Evolutionary conservation across 2,329 filamentous ascomycete genomes (phyloP).

Genomic region (Cladosporium sp.): DNA sequence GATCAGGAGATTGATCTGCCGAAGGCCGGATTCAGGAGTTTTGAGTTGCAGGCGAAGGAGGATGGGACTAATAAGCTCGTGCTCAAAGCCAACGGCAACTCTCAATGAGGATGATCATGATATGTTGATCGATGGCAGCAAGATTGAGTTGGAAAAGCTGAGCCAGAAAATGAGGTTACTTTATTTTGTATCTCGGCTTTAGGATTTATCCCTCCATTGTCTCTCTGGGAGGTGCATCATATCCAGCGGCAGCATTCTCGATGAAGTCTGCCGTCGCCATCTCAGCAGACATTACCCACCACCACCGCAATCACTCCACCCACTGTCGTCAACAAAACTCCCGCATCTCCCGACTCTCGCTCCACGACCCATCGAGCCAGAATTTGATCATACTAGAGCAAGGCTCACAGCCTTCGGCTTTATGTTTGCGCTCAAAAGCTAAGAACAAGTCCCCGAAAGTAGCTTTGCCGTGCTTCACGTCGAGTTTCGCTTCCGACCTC

Average conservation of each 20-base stretch:
- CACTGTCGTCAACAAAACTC: background rate
- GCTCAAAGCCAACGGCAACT: too few relatives aligned
- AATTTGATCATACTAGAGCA: constrained; percentile 1
- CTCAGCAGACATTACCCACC: background rate
- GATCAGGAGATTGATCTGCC: background rate
- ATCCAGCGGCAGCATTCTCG: too few relatives aligned
- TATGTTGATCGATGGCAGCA: too few relatives aligned
- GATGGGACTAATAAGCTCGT: too few relatives aligned
- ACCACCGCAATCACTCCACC: background rate
- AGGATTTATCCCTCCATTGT: too few relatives aligned
- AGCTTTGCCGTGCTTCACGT: background rate
- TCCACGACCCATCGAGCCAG: constrained; percentile 5
- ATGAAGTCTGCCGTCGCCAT: too few relatives aligned
- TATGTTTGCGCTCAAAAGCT: background rate
- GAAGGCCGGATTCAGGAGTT: background rate
- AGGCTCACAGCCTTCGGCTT: background rate
- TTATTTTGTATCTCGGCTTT: too few relatives aligned
- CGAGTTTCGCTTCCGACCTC: background rate
- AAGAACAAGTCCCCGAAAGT: background rate
- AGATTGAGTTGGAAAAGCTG: too few relatives aligned
- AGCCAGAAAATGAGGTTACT: too few relatives aligned
- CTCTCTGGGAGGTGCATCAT: too few relatives aligned
- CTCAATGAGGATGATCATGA: too few relatives aligned
- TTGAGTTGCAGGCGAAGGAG: too few relatives aligned
- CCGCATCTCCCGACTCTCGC: background rate